These are phyloP conservation scores for Mycena kentingensis DNA, from an alignment of 768 basidiomycete species.

Conservation along the genomic window DNA sequence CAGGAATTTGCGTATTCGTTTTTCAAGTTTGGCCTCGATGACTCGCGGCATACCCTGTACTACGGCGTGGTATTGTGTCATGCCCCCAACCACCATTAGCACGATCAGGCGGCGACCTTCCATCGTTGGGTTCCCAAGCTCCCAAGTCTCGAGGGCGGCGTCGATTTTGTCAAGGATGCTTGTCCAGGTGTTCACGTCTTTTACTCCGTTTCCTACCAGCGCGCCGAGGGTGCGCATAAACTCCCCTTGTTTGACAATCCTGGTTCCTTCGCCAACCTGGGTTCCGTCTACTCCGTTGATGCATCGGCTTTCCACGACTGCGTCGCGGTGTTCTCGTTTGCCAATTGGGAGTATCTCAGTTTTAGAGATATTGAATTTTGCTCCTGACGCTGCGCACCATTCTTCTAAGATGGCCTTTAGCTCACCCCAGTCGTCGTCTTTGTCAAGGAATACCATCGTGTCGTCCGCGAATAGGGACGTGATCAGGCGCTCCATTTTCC, in stretches of 20 bases:
- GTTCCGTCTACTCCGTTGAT: background rate
- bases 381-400: constrained; percentile 44
- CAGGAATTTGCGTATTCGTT: constrained; percentile 28
- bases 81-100: constrained; percentile 32
- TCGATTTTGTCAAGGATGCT: constrained; percentile 31
- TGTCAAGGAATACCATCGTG: constrained; percentile 37
- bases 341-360: constrained; percentile 43
- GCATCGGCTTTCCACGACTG: constrained; percentile 7
- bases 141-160: constrained; percentile 26
- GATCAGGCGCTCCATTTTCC: constrained; percentile 24
- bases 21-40: constrained; percentile 23
- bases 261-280: constrained; percentile 22
- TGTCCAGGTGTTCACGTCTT: constrained; percentile 29
- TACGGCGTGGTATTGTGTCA: constrained; percentile 37
- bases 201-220: constrained; percentile 32
- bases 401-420: constrained; percentile 30
- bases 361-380: constrained; percentile 44
- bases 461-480: constrained; percentile 44
- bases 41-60: constrained; percentile 40
- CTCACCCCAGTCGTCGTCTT: constrained; percentile 27
- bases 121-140: constrained; percentile 29
- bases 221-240: constrained; percentile 34
- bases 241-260: constrained; percentile 32
- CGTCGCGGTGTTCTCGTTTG: constrained; percentile 14
- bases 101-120: constrained; percentile 30